Percentiles rank a stretch among this genome's conserved stretches.
Evolutionary conservation across 371 early-diverging fungal genomes (phyloP).

Genomic region (Nosema muscidifuracis): DNA sequence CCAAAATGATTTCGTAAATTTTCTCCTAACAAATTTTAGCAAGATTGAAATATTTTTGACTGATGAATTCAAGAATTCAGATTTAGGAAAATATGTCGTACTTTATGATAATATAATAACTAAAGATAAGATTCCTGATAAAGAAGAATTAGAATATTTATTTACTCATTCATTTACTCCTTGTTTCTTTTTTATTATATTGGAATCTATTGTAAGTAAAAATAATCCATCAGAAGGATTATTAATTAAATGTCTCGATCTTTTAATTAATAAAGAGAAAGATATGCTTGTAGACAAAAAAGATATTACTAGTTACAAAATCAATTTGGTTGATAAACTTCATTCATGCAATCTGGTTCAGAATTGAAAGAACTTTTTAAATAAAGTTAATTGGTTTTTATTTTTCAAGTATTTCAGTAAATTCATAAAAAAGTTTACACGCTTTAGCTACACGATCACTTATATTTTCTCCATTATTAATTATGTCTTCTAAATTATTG

Average conservation of each 20-base stretch:
- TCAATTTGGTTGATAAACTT: neutral
- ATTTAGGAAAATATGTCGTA: neutral
- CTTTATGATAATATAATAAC: neutral
- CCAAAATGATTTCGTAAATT: neutral
- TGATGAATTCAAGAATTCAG: neutral
- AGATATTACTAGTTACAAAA: neutral
- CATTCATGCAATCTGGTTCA: neutral
- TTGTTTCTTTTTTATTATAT: neutral
- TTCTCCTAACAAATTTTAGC: conserved; percentile 11
- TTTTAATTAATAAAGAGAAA: neutral
- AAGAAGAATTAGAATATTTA: neutral
- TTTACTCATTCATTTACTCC: neutral
- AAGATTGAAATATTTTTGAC: neutral
- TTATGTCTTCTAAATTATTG: neutral
- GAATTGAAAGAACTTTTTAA: too few relatives aligned
- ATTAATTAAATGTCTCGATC: neutral
- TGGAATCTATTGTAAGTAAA: neutral
- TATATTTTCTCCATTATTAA: neutral
- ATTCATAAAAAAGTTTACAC: neutral
- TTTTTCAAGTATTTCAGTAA: conserved; percentile 1
- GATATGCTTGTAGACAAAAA: neutral
- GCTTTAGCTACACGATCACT: neutral
- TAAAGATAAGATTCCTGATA: too few relatives aligned
- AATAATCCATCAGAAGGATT: neutral
- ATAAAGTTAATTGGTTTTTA: too few relatives aligned